Percentiles rank a stretch among this genome's conserved stretches.
Conservation (phyloP, 768 basidiomycete species). For the Boletus pseudo-olivaceus region DNA sequence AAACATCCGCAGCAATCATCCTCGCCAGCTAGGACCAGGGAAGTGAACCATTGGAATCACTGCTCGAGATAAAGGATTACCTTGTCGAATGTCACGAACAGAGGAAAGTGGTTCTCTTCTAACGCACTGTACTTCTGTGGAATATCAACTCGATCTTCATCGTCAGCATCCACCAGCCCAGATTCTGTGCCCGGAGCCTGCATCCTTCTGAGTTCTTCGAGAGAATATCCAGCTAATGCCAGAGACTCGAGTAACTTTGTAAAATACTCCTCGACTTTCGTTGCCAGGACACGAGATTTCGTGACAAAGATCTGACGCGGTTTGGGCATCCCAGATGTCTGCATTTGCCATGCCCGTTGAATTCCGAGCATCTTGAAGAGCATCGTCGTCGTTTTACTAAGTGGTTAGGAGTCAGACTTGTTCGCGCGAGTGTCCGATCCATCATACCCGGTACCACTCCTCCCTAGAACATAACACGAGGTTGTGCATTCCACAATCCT, state of each 20-base stretch:
- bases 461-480: constrained; percentile 64
- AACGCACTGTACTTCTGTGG: constrained; percentile 55
- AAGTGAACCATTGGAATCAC: neutral
- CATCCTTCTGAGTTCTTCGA: constrained; percentile 37
- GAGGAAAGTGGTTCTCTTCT: constrained; percentile 58
- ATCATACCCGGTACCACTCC: constrained; percentile 70
- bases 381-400: constrained; percentile 74
- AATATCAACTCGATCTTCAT: constrained; percentile 26
- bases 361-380: constrained; percentile 72
- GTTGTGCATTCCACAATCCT: constrained; percentile 55
- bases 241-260: constrained; percentile 46
- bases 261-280: constrained; percentile 72
- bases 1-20: constrained; percentile 27
- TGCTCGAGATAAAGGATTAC: constrained; percentile 32
- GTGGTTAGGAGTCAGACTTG: neutral
- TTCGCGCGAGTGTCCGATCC: neutral
- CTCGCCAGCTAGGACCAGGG: constrained; percentile 14
- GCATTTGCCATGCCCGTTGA: constrained; percentile 49
- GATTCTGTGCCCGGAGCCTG: constrained; percentile 16
- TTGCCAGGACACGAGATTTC: constrained; percentile 62
- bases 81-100: constrained; percentile 65
- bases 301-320: constrained; percentile 73
- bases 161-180: constrained; percentile 33
- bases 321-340: constrained; percentile 33
- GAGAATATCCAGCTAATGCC: constrained; percentile 32